These are phyloP conservation scores for Microthlaspi erraticum DNA, from an alignment of 345 rosid genomes.

Conservation along the genomic window DNA sequence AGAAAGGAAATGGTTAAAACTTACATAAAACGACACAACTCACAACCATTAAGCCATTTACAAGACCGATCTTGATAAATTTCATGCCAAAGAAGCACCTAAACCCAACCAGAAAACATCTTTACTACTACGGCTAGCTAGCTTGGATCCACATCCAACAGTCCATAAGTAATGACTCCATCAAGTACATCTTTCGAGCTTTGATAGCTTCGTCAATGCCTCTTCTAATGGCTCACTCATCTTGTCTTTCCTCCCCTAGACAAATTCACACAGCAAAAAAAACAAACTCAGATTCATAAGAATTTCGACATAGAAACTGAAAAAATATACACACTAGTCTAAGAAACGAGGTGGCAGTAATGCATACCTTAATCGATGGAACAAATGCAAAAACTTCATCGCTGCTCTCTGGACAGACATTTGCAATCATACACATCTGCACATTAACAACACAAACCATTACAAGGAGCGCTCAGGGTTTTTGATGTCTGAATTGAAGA, in stretches of 20 bases:
- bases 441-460: constrained; percentile 38
- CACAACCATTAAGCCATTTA: constrained; percentile 1
- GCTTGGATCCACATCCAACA: constrained; percentile 10
- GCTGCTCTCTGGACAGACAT: constrained; percentile 68
- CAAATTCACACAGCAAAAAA: constrained; percentile 18
- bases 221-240: constrained; percentile 32
- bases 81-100: neutral
- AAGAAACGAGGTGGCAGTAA: neutral
- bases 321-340: neutral
- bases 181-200: constrained; percentile 21
- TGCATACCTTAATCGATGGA: constrained; percentile 75
- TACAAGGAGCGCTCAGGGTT: constrained; percentile 32
- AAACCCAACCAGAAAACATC: constrained; percentile 21
- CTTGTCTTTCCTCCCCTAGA: constrained; percentile 27
- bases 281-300: constrained; percentile 10
- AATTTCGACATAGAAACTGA: neutral
- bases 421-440: constrained; percentile 80
- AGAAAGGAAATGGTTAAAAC: constrained; percentile 1
- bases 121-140: constrained; percentile 4
- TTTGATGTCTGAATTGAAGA: constrained; percentile 18
- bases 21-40: constrained; percentile 1
- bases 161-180: neutral
- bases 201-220: constrained; percentile 21
- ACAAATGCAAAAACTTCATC: constrained; percentile 85
- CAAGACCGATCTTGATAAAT: neutral